A percentile compares a stretch with the other conserved stretches of the same genome.
These are phyloP conservation scores for Fusarium buxicola DNA, from an alignment of 2,329 filamentous ascomycete species.

Conservation along the genomic window DNA sequence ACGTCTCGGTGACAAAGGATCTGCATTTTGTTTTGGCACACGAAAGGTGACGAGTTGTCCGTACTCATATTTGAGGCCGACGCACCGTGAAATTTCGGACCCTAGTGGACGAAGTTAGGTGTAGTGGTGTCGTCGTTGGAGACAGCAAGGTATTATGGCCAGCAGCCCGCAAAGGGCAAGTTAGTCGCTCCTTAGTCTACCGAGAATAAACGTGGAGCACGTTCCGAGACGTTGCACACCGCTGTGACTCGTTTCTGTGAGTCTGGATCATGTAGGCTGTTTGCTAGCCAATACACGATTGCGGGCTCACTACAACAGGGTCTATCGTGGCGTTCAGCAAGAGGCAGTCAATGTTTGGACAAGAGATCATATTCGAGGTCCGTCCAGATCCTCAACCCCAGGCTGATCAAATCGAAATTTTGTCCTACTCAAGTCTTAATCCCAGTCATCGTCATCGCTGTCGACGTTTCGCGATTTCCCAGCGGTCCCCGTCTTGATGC, in stretches of 20 bases:
- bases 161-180: not conserved
- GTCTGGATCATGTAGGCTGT: not conserved
- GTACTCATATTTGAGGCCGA: too few species aligned
- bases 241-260: not conserved
- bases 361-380: not conserved
- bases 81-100: too few species aligned
- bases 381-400: not conserved
- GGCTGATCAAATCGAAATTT: not conserved
- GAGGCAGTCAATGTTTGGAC: not conserved
- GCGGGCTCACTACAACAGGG: not conserved
- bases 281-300: not conserved
- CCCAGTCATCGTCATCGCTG: conserved; percentile 72
- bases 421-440: conserved; percentile 54
- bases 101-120: too few species aligned
- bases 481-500: conserved; percentile 63
- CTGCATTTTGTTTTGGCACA: too few species aligned
- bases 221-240: not conserved
- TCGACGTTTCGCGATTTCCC: conserved; percentile 57
- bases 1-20: too few species aligned
- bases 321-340: not conserved
- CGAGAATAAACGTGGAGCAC: too few species aligned
- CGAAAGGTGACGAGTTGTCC: too few species aligned
- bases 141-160: not conserved
- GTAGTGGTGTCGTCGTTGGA: too few species aligned
- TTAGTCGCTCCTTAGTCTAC: not conserved